Evolutionary conservation across 495 filamentous ascomycete species (phyloP).

Genomic region (Hypoxylon rickii): DNA sequence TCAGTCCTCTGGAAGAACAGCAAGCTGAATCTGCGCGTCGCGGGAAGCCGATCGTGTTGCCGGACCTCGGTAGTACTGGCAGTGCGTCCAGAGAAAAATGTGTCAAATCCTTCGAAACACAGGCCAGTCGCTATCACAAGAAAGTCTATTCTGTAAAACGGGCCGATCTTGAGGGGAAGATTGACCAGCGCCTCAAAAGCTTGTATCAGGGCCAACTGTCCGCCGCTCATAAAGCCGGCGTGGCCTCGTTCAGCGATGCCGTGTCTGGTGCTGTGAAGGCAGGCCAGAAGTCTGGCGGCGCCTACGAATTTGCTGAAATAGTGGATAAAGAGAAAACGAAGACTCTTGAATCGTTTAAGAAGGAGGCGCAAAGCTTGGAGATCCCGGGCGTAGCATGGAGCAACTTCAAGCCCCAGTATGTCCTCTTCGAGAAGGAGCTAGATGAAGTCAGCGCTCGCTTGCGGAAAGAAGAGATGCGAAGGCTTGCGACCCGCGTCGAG

Average conservation of each 20-base stretch:
- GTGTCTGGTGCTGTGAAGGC: slow-evolving; percentile 76
- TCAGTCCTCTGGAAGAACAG: slow-evolving; percentile 83
- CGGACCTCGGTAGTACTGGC: slow-evolving; percentile 77
- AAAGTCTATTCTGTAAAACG: slow-evolving; percentile 86
- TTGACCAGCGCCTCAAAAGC: slow-evolving; percentile 82
- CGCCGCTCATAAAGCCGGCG: slow-evolving; percentile 87
- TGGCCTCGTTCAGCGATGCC: slow-evolving; percentile 83
- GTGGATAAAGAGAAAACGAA: slow-evolving; percentile 80
- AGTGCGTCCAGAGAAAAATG: slow-evolving; percentile 70
- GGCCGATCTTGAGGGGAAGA: slow-evolving; percentile 80
- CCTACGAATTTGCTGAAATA: slow-evolving; percentile 94
- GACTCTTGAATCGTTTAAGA: slow-evolving; percentile 74
- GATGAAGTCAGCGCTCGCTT: slow-evolving; percentile 81
- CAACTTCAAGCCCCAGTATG: slow-evolving; percentile 62
- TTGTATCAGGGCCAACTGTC: slow-evolving; percentile 85
- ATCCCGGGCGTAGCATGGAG: slow-evolving; percentile 84
- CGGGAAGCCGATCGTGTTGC: slow-evolving; percentile 73
- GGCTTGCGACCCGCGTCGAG: slow-evolving; percentile 86
- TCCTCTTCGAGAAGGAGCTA: slow-evolving; percentile 74
- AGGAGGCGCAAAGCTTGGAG: slow-evolving; percentile 70
- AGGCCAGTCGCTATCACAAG: slow-evolving; percentile 94
- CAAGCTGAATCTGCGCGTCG: slow-evolving; percentile 72
- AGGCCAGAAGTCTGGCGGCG: slow-evolving; percentile 85
- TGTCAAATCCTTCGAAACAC: slow-evolving; percentile 81
- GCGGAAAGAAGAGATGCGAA: slow-evolving; percentile 92